These are phyloP conservation scores for Pistacia atlantica DNA, from an alignment of 345 rosid genomes.

Conservation along the genomic window DNA sequence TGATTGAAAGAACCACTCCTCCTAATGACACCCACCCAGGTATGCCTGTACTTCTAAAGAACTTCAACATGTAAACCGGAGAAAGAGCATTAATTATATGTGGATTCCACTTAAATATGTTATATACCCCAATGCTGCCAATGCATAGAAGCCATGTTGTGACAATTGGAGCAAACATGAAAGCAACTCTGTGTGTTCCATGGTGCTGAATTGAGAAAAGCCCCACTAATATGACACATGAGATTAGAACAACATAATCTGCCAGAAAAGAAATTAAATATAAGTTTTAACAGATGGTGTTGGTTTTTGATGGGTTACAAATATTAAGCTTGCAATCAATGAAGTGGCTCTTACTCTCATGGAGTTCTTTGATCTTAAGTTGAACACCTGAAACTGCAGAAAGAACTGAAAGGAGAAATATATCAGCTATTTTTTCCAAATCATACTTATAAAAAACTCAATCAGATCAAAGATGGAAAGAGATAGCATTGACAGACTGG, in stretches of 20 bases:
- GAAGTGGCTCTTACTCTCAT: conserved; percentile 57
- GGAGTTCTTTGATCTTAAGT: conserved; percentile 60
- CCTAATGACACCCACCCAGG: conserved; percentile 94
- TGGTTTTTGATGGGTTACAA: neutral
- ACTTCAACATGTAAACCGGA: conserved; percentile 76
- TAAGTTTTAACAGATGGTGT: conserved; percentile 1
- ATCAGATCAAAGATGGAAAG: neutral
- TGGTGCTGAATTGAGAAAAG: conserved; percentile 83
- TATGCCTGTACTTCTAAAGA: conserved; percentile 61
- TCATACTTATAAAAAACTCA: conserved; percentile 4
- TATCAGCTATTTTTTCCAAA: conserved; percentile 4
- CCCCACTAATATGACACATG: conserved; percentile 70
- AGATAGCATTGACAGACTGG: neutral
- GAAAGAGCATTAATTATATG: conserved; percentile 70
- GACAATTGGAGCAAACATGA: conserved; percentile 77
- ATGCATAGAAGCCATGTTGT: conserved; percentile 76
- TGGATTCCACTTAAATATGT: conserved; percentile 76
- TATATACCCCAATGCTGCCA: conserved; percentile 72
- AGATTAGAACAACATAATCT: conserved; percentile 69
- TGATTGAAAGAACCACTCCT: conserved; percentile 83
- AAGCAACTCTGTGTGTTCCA: conserved; percentile 83
- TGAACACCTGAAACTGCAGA: conserved; percentile 80
- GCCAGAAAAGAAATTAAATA: conserved; percentile 22
- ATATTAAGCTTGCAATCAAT: conserved; percentile 10
- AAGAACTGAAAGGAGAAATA: conserved; percentile 55